Evolutionary conservation across 176 grass and related monocot genomes (phyloP).

Genomic region (Panicum miliaceum): DNA sequence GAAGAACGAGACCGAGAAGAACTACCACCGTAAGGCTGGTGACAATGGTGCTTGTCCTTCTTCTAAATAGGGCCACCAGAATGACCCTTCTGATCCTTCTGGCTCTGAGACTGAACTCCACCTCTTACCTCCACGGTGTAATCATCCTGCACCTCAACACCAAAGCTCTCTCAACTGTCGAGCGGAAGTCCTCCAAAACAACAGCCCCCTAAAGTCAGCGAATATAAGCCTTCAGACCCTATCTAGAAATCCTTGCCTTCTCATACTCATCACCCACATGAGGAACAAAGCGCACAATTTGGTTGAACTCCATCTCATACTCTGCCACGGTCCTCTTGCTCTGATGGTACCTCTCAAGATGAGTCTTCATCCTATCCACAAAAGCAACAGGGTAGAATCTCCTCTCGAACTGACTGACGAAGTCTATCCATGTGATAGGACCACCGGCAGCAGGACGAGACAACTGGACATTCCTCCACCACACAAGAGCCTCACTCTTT

Average conservation of each 20-base stretch:
- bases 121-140: too few relatives aligned
- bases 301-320: neutral
- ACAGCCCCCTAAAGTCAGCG: neutral
- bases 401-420: too few relatives aligned
- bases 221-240: neutral
- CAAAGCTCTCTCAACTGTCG: neutral
- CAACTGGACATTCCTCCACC: too few relatives aligned
- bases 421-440: too few relatives aligned
- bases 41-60: neutral
- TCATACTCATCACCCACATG: neutral
- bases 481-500: too few relatives aligned
- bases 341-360: neutral
- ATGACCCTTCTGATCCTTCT: neutral
- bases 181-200: neutral
- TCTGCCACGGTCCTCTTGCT: neutral
- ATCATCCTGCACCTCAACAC: too few relatives aligned
- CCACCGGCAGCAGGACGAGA: too few relatives aligned
- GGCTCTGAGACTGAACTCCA: too few relatives aligned
- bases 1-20: neutral
- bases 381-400: neutral
- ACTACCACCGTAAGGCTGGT: neutral
- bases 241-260: neutral
- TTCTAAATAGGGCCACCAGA: neutral
- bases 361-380: neutral
- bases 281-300: neutral